Evolutionary conservation across 164 flowering plant species (phyloP).

Genomic region (Hamamelis virginiana): DNA sequence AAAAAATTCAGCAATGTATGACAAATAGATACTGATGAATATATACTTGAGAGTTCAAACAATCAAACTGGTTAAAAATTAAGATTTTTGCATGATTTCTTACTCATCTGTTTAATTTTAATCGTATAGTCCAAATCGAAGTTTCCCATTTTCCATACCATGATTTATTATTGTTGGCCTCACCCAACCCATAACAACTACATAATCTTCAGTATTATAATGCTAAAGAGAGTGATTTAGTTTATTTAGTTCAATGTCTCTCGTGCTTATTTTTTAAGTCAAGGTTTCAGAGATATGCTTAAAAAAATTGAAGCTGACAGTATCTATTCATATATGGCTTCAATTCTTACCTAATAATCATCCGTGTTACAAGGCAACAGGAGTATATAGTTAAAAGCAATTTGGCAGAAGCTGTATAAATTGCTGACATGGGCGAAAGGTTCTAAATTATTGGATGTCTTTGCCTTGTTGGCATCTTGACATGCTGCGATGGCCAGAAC

Average conservation of each 20-base stretch:
- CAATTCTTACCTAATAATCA: neutral
- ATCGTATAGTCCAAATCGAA: too few species aligned
- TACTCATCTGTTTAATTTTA: too few species aligned
- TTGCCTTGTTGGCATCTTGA: neutral
- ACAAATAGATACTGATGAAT: too few species aligned
- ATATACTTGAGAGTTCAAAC: too few species aligned
- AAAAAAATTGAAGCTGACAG: neutral
- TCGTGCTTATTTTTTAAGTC: conserved; percentile 3
- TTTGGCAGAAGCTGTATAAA: neutral
- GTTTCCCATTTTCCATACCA: too few species aligned
- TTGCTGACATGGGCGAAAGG: neutral
- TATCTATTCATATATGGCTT: neutral
- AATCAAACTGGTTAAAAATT: too few species aligned
- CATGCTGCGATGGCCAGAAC: too few species aligned
- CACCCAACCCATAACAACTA: neutral
- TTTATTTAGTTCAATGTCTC: neutral
- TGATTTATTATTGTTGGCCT: neutral
- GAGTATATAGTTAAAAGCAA: neutral
- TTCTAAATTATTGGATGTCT: neutral
- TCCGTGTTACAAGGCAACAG: neutral
- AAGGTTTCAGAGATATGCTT: conserved; percentile 1
- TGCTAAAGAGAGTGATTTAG: too few species aligned
- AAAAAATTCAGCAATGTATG: too few species aligned
- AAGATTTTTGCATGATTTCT: too few species aligned
- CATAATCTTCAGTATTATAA: neutral